Percentiles rank a stretch among this genome's conserved stretches.
These are phyloP conservation scores for Mytilinidion resinicola DNA, from an alignment of 495 filamentous ascomycete genomes.

Conservation along the genomic window DNA sequence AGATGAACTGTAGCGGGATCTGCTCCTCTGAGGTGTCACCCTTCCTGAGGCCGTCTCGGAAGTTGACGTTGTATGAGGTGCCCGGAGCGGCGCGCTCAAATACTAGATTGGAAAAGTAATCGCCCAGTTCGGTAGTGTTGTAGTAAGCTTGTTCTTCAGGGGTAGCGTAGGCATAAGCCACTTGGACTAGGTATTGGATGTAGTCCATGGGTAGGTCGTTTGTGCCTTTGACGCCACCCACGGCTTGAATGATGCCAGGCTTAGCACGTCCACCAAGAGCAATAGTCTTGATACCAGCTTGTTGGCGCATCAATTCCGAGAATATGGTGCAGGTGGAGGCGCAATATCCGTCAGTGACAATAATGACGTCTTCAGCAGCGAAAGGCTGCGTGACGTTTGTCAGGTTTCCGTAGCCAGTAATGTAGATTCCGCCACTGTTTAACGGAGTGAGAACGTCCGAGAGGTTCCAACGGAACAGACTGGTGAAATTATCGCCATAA, in stretches of 20 bases:
- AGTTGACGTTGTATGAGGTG: slow-evolving; percentile 12
- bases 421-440: slow-evolving; percentile 26
- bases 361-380: slow-evolving; percentile 25
- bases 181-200: not conserved
- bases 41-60: slow-evolving; percentile 24
- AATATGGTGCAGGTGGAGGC: slow-evolving; percentile 57
- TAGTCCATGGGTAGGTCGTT: slow-evolving; percentile 6
- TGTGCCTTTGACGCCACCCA: slow-evolving; percentile 52
- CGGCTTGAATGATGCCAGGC: slow-evolving; percentile 49
- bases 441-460: slow-evolving; percentile 23
- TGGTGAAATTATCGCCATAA: slow-evolving; percentile 25
- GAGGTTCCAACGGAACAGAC: slow-evolving; percentile 27
- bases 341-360: slow-evolving; percentile 50
- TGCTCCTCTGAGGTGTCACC: slow-evolving; percentile 12
- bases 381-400: slow-evolving; percentile 36
- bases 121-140: slow-evolving; percentile 6
- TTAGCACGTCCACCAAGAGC: slow-evolving; percentile 54
- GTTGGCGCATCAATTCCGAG: slow-evolving; percentile 46
- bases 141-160: not conserved
- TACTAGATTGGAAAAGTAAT: not conserved
- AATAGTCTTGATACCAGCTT: slow-evolving; percentile 51
- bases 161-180: not conserved
- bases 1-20: slow-evolving; percentile 28
- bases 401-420: slow-evolving; percentile 36
- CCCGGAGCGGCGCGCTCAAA: slow-evolving; percentile 1